Evolutionary conservation across 1,139 yeast species (phyloP).

Genomic region (Taphrina deformans): DNA sequence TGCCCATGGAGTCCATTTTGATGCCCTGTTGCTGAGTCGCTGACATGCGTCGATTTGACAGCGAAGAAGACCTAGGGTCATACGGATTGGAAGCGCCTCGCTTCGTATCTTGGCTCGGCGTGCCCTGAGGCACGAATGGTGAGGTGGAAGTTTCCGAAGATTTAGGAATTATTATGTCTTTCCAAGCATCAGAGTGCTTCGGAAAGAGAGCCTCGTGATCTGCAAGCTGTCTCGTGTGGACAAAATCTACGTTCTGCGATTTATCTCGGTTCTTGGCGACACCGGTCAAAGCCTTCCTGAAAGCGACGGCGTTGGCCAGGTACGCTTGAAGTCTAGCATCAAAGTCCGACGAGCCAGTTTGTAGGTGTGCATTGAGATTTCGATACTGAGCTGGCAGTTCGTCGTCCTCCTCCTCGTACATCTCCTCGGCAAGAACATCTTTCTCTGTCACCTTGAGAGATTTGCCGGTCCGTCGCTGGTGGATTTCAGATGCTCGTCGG

Average conservation of each 20-base stretch:
- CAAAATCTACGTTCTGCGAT: slow-evolving; percentile 29
- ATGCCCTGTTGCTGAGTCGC: background rate
- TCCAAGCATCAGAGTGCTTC: slow-evolving; percentile 31
- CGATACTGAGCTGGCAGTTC: slow-evolving; percentile 31
- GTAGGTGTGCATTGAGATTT: slow-evolving; percentile 29
- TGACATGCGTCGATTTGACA: slow-evolving; percentile 11
- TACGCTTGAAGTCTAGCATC: slow-evolving; percentile 28
- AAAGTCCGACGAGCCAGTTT: slow-evolving; percentile 25
- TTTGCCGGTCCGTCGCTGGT: slow-evolving; percentile 33
- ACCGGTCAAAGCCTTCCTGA: slow-evolving; percentile 28
- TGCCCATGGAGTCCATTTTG: slow-evolving; percentile 11
- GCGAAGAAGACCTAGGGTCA: slow-evolving; percentile 15
- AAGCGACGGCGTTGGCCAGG: slow-evolving; percentile 32
- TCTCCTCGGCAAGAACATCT: slow-evolving; percentile 30
- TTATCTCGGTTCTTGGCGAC: slow-evolving; percentile 29
- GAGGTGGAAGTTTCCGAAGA: slow-evolving; percentile 1
- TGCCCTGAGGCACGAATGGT: slow-evolving; percentile 16
- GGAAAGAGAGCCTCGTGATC: slow-evolving; percentile 32
- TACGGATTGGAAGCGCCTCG: slow-evolving; percentile 11
- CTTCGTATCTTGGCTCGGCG: background rate
- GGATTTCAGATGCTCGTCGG: slow-evolving; percentile 28
- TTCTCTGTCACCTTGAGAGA: slow-evolving; percentile 31
- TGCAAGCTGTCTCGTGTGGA: slow-evolving; percentile 22
- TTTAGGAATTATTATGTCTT: slow-evolving; percentile 24
- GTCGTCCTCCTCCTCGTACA: slow-evolving; percentile 34